A percentile compares a stretch with the other conserved stretches of the same genome.
Conservation (phyloP, 176 grass and related monocot genomes). For the Lolium multiflorum region DNA sequence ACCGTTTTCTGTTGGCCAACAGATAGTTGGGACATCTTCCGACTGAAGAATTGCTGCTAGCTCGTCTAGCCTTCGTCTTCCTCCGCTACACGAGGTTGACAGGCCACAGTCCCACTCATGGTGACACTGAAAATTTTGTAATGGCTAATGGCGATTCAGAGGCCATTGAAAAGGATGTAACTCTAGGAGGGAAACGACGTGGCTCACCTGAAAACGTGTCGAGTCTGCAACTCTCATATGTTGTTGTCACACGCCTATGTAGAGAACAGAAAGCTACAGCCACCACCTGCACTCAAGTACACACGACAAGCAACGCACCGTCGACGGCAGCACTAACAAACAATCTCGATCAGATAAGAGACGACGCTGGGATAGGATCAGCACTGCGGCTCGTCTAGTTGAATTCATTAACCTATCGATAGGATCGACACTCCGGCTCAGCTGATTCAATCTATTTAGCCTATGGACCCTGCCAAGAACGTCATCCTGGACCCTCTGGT, state of each 20-base stretch:
- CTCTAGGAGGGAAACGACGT: background rate
- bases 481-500: background rate
- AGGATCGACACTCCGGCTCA: constrained; percentile 4
- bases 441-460: background rate
- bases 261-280: background rate
- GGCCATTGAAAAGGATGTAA: background rate
- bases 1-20: background rate
- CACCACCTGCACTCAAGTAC: background rate
- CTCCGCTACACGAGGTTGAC: background rate
- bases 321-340: background rate
- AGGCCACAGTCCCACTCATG: too few relatives aligned
- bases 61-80: background rate
- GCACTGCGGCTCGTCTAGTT: background rate
- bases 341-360: background rate
- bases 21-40: background rate
- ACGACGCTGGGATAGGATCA: background rate
- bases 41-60: background rate
- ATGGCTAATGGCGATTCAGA: background rate
- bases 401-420: background rate
- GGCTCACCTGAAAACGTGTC: background rate
- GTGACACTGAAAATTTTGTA: too few relatives aligned
- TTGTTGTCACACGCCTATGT: background rate
- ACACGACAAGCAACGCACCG: background rate
- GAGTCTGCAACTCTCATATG: background rate
- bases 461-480: background rate